Evolutionary conservation across 495 filamentous ascomycete genomes (phyloP).

Genomic region (Aspergillus diversus): DNA sequence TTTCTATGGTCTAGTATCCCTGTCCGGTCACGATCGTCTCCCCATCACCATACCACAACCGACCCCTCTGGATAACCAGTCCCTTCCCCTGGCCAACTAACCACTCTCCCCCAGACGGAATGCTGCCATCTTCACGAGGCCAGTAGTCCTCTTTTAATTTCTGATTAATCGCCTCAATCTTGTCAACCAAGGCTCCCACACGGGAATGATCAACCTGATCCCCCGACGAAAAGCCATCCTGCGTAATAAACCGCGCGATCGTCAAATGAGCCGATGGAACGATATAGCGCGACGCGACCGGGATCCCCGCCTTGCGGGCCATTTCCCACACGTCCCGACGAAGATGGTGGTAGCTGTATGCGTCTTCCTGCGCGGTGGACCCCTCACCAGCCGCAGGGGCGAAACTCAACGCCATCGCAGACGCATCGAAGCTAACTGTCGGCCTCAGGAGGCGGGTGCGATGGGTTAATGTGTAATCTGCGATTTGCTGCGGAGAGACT

Average conservation of each 20-base stretch:
- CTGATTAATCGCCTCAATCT: conserved; percentile 75
- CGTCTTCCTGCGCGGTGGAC: conserved; percentile 42
- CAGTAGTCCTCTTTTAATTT: conserved; percentile 71
- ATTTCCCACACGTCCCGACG: conserved; percentile 75
- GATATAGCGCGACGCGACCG: conserved; percentile 75
- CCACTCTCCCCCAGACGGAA: conserved; percentile 62
- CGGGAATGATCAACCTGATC: conserved; percentile 42
- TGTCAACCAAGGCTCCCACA: conserved; percentile 61
- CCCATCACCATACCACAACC: conserved; percentile 14
- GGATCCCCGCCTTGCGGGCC: conserved; percentile 57
- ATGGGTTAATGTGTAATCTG: conserved; percentile 62
- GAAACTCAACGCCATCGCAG: conserved; percentile 83
- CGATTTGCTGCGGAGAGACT: conserved; percentile 52
- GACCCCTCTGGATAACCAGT: conserved; percentile 40
- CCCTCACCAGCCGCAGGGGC: conserved; percentile 70
- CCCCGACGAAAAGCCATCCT: conserved; percentile 44
- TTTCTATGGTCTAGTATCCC: not conserved
- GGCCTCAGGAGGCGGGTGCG: conserved; percentile 78
- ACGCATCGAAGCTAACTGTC: conserved; percentile 77
- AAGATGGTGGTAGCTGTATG: conserved; percentile 88
- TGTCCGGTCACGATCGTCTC: not conserved
- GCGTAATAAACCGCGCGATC: conserved; percentile 73
- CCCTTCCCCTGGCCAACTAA: conserved; percentile 76
- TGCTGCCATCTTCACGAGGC: conserved; percentile 49
- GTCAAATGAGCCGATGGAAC: conserved; percentile 89